phyloP scores from a whole-genome alignment of 2,329 filamentous ascomycete genomes.

The Xylaria sp. region DNA sequence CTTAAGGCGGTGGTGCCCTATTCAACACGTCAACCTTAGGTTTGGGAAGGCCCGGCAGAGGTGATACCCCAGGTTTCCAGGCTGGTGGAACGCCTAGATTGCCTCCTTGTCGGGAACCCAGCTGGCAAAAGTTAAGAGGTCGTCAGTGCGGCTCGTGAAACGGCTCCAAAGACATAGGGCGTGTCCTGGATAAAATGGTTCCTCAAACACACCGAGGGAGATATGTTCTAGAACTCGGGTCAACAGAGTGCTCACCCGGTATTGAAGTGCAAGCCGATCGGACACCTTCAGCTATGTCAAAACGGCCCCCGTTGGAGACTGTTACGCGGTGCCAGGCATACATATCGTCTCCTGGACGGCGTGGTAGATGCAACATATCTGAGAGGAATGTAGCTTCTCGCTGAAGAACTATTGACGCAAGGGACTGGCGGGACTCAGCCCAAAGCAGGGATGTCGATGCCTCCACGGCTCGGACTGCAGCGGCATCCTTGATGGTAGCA shows the following conservation, averaged over 20 bases:
- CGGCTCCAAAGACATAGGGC: not conserved
- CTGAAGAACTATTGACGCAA: not conserved
- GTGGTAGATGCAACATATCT: not conserved
- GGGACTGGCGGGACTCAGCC: not conserved
- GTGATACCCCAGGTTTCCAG: constrained; percentile 2
- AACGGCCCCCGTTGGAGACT: not conserved
- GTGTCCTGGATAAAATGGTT: not conserved
- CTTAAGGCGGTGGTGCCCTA: not conserved
- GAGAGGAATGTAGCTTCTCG: not conserved
- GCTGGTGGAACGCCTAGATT: not conserved
- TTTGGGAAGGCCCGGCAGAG: not conserved
- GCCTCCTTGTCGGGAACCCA: not conserved
- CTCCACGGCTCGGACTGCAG: not conserved
- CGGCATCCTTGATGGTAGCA: not conserved
- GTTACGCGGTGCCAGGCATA: too few relatives aligned
- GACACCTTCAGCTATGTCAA: not conserved
- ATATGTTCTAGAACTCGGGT: not conserved
- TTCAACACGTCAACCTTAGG: too few relatives aligned
- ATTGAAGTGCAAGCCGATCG: not conserved
- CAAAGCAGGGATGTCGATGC: too few relatives aligned
- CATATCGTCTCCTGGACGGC: not conserved
- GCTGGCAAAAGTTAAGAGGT: not conserved
- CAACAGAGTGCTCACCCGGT: not conserved
- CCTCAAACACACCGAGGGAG: not conserved
- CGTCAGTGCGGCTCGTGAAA: constrained; percentile 6